A percentile compares a stretch with the other conserved stretches of the same genome.
Conservation (phyloP, 805 yeast species). For the Kodamaea neixiangensis region DNA sequence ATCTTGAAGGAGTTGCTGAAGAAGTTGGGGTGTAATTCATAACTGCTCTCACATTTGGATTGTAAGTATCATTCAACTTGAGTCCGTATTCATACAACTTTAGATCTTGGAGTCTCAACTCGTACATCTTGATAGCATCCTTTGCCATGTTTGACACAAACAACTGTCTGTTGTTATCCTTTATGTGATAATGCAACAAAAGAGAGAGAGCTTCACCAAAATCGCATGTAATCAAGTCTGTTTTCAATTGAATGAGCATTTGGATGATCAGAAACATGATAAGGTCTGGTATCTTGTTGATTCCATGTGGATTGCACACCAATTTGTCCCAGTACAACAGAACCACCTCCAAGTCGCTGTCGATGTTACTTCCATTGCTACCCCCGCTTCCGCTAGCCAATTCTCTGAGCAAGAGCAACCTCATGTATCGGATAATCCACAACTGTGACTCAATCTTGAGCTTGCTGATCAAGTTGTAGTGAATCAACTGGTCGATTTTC, state of each 20-base stretch:
- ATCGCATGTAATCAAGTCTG: constrained; percentile 47
- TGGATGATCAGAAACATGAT: constrained; percentile 45
- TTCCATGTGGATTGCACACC: constrained; percentile 24
- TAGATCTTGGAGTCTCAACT: constrained; percentile 35
- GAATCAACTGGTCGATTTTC: constrained; percentile 50
- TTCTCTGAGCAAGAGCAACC: constrained; percentile 50
- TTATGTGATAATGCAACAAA: constrained; percentile 52
- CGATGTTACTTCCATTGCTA: neutral
- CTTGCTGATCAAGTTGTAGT: constrained; percentile 44
- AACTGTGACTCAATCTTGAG: constrained; percentile 51
- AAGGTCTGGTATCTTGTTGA: constrained; percentile 35
- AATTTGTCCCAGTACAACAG: constrained; percentile 53
- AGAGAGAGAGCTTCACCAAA: constrained; percentile 53
- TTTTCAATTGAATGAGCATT: constrained; percentile 46
- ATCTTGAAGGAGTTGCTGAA: constrained; percentile 22
- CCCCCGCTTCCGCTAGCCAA: constrained; percentile 30
- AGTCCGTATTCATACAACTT: constrained; percentile 43
- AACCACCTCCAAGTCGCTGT: constrained; percentile 29
- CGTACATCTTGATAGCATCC: constrained; percentile 36
- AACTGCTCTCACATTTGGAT: constrained; percentile 37
- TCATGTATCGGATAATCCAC: constrained; percentile 55
- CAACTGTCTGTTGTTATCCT: constrained; percentile 12
- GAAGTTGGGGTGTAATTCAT: constrained; percentile 20
- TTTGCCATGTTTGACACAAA: constrained; percentile 31
- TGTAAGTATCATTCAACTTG: constrained; percentile 40